Base-by-base conservation (phyloP, 2,329 filamentous ascomycete species). In the Ceratocystis ficicola region DNA sequence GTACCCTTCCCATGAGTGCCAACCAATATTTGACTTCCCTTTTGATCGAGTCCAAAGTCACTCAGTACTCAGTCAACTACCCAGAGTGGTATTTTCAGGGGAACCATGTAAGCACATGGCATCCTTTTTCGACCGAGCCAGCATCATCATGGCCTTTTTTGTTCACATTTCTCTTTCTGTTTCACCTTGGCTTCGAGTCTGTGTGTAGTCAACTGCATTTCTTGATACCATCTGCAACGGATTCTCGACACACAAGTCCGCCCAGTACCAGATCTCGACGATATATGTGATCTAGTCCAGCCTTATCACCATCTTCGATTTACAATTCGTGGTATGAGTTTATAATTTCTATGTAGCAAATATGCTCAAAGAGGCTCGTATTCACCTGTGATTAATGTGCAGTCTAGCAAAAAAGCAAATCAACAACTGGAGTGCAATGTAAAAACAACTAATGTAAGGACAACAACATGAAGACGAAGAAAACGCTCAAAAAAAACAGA, bases 31-130 rank as follows among this genome's bases (percentile, higher is more conserved):
- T 2, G 15, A 28, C 41, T 25, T 46, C 41, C 30, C 17, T 30
- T 2, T 17, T 10, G 5, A 2, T 7, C 15, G 2, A 5, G 10
- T 8, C n/a, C 4, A 63, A 48, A 20, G 22, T 48, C 41, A 22
- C 44, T 12, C 12, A 48, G 44, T 30, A 63, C n/a, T 32, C 32
- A 28, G 0, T n/a, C 5, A 36, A 7, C 5, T 36, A 32, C 17
- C 44, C 44, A n/a, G 52, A 30, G 63, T 65, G 10, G 50, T 48
- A 60, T 65, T 65, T 64, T 65, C 63, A 65, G 63, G 63, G 63
- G 63, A 30, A 60, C 32, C 36, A 65, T 20, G 20, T 25, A 65
- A 60, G 22, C 25, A 63, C 17, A 63, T 46, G 41, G 20, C 61
- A 63, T 46, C 41, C 25, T 63, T 12, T 12, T 50, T 30, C 20